Evolutionary conservation across 2,329 filamentous ascomycete genomes (phyloP), one percentile per base, ranked within the genome.

Genomic region (Arthrocladium fulminans): DNA sequence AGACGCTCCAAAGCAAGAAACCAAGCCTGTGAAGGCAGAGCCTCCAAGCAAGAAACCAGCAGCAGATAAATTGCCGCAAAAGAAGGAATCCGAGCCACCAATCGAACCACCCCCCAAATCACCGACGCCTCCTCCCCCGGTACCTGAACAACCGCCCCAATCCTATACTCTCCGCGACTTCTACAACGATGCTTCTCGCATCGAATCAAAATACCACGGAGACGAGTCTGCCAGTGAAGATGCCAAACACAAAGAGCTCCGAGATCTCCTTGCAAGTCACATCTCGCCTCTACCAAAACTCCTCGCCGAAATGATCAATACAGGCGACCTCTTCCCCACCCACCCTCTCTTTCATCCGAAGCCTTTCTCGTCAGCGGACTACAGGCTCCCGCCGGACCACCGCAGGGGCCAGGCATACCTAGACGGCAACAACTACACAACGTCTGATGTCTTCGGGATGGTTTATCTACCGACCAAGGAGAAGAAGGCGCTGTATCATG

Each of bases 401-500:
- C 50, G 57, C 13, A 55, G 52, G 12, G 57, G 57, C 3, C 55
- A 57, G 47, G 54, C 54, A 6, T 59, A 59, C 30, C 50, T 59
- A 2, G 57, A 59, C 47, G 57, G 51, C 13, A 57, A 57, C 44
- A 52, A 52, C 6, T 57, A 59, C 51, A 56, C 47, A 27, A 42
- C 51, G 5, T 64, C 54, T 3, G 65, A 13, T 53, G 66, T 37
- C 61, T 69, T 56, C 57, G 70, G 49, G 60, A 60, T 48, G 65
- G 68, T 56, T 63, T 69, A 41, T 60, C 58, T 73, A 30, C 66
- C 64, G 1, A 64, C 69, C 20, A 67, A 68, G n/a, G 60, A 72
- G 47, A 66, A 65, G 20, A 70, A 65, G 54, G 56, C 61, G 17
- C 51, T 71, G 13, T 61, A 66, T 19, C 64, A 65, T 23, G 70